These are phyloP conservation scores for Leccinum pseudoinsigne DNA, from an alignment of 1,284 basidiomycete genomes.

Conservation along the genomic window DNA sequence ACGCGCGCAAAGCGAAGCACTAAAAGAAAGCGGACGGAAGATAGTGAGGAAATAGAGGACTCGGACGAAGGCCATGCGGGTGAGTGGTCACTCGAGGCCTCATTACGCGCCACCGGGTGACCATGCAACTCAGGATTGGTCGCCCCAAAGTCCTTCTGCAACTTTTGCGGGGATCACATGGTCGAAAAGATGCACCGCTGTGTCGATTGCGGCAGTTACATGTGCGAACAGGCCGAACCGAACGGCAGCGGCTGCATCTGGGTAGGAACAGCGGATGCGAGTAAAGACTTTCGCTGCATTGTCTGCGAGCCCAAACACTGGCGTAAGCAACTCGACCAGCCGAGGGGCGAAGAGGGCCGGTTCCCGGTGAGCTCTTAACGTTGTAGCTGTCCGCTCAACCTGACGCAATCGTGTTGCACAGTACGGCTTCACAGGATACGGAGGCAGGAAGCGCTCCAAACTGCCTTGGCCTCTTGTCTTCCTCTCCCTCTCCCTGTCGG, in stretches of 20 bases:
- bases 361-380: background rate
- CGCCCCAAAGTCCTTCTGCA: background rate
- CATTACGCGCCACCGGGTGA: too few relatives aligned
- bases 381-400: background rate
- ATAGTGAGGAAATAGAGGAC: too few relatives aligned
- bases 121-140: background rate
- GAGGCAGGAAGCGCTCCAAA: background rate
- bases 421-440: background rate
- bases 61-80: too few relatives aligned
- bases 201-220: background rate
- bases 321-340: background rate
- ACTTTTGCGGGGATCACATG: background rate
- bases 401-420: background rate
- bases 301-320: background rate
- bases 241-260: background rate
- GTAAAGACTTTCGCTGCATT: background rate
- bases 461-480: background rate
- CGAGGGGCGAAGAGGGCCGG: background rate
- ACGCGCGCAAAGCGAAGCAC: too few relatives aligned
- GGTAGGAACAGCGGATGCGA: background rate
- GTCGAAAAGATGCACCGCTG: background rate
- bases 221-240: background rate
- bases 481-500: background rate
- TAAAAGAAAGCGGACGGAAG: too few relatives aligned
- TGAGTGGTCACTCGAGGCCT: background rate